Base-by-base conservation (phyloP, 208 protist genomes). In the Lotmaria passim region DNA sequence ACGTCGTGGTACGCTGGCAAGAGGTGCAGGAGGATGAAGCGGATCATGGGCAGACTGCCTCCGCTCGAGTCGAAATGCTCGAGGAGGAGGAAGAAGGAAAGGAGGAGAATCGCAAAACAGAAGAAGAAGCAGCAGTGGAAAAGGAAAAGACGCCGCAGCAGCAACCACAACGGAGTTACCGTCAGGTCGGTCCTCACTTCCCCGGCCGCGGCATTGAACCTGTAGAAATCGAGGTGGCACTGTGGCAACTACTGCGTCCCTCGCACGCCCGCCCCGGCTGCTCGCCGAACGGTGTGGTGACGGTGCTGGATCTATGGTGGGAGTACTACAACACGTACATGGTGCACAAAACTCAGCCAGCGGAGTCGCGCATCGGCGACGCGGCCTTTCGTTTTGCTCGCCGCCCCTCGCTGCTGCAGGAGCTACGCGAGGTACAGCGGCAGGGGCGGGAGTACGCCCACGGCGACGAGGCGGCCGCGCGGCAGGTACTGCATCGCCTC, bases 251-350 rank as follows among this genome's bases (percentile, higher is more conserved):
- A 5, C 80, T 93, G 43, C 50, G 51, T 34, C 81, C 86, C n/a
- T 24, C 39, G 12, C 36, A 64, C 52, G 23, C 73, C 3, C 6
- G 58, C 10, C 19, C 69, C 0, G n/a, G n/a, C n/a, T n/a, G n/a
- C n/a, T 19, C 34, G 0, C 53, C 33, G 7, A 57, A 47, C 28
- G 62, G 23, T 36, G 15, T 1, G 11, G 73, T 90, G 24, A 83
- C 78, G 2, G 81, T 91, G 47, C 58, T 91, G 30, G 85, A 93
- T 52, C 56, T 91, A 19, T 93, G 88, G 88, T 89, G 77, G 76
- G 79, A 82, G 59, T 93, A 80, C 75, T 89, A 89, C 57, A 59
- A 85, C 19, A 28, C 55, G 14, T 93, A 83, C 73, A 33, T 85
- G 10, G 21, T 91, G 8, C 69, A 83, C 60, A 93, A 93, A 69